Evolutionary conservation across 2,329 filamentous ascomycete genomes (phyloP), one percentile per base, ranked within the genome.

Genomic region (Corinectria fuckeliana): DNA sequence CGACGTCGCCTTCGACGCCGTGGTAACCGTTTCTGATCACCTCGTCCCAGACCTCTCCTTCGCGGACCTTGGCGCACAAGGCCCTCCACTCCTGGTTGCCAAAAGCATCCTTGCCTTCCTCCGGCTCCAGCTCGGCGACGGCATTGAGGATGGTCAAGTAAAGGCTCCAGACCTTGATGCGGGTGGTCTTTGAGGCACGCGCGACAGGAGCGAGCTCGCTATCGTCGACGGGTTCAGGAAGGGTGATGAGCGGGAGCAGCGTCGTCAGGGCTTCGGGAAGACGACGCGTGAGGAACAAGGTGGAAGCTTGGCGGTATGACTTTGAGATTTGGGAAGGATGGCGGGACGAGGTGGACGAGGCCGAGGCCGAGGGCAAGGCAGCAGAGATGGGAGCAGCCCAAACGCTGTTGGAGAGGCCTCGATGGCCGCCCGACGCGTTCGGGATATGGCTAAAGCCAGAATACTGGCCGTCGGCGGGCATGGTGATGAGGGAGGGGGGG

Each of bases 91-190:
- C 89, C 71, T 91, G 87, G 51, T 87, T 88, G 3, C 95, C 95
- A 78, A 98, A 96, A 11, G 89, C 85, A 50, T 89, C 86, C 79
- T 95, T 97, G 49, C 94, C 95, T 75, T 97, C 93, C 67, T 97
- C 92, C 2, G 91, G 83, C 56, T 93, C 92, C 72, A 98, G 82
- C 71, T 98, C 94, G 32, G 96, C 82, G 64, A 97, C 90, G 36
- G 92, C 91, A 78, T 97, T 97, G 63, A 98, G 82, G 50, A 97
- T 90, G 16, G 93, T 97, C 65, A 98, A 85, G 75, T 98, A 99
- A 70, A 99, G 84, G 76, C 93, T 97, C 95, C 95, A 99, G 64
- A 98, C 90, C 77, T 98, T 99, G 75, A 97, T 90, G 65, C 93
- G 84, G 57, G 92, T 95, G 28, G 89, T 91, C 66, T 90, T 87